Conservation (phyloP, 768 basidiomycete species). For the Leccinellum luteum region DNA sequence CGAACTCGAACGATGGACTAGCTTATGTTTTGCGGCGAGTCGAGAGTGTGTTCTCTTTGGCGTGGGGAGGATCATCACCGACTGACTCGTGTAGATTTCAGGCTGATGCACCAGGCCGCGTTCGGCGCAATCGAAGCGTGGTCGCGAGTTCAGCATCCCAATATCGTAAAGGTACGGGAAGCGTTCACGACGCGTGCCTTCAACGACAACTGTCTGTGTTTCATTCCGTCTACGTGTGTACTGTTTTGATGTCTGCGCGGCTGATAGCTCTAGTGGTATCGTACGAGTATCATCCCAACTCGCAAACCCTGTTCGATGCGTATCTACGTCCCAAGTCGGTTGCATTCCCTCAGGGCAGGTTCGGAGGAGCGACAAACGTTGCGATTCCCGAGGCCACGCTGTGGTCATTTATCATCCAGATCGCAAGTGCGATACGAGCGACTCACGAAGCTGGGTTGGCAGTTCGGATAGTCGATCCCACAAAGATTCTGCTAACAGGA, state of each 20-base stretch:
- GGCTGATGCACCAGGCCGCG: slow-evolving; percentile 76
- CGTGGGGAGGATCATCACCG: neutral
- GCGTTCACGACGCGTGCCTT: slow-evolving; percentile 96
- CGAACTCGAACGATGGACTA: slow-evolving; percentile 69
- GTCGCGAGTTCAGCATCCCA: slow-evolving; percentile 82
- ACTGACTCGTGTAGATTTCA: slow-evolving; percentile 58
- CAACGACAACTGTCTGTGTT: slow-evolving; percentile 77
- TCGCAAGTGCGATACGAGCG: slow-evolving; percentile 81
- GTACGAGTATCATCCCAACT: slow-evolving; percentile 84
- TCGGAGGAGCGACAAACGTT: slow-evolving; percentile 27
- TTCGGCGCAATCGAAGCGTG: slow-evolving; percentile 83
- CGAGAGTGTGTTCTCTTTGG: slow-evolving; percentile 58
- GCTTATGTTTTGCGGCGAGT: slow-evolving; percentile 79
- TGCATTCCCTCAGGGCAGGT: slow-evolving; percentile 35
- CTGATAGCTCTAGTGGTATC: slow-evolving; percentile 81
- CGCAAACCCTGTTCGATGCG: slow-evolving; percentile 76
- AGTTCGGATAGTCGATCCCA: slow-evolving; percentile 77
- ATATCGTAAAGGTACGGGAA: slow-evolving; percentile 78
- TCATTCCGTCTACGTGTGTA: slow-evolving; percentile 2
- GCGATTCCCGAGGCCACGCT: slow-evolving; percentile 73
- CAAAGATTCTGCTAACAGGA: slow-evolving; percentile 85
- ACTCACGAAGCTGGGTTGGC: slow-evolving; percentile 82
- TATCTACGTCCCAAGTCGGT: slow-evolving; percentile 62
- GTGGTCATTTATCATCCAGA: slow-evolving; percentile 93
- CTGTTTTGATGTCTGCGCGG: slow-evolving; percentile 8